Base-by-base conservation (phyloP, 164 flowering plant genomes). In the Annona squamosa region DNA sequence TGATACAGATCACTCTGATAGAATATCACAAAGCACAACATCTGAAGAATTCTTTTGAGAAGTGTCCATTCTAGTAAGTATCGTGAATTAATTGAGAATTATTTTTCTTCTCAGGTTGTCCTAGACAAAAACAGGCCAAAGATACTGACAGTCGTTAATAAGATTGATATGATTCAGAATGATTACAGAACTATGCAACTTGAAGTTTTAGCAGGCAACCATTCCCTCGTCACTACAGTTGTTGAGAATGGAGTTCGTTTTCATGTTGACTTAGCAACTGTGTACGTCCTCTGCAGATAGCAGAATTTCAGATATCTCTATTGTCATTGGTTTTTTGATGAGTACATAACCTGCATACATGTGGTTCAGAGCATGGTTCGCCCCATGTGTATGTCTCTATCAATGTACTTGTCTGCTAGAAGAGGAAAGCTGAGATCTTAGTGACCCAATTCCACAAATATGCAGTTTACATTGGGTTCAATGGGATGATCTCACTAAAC, bases 161-260 rank as follows among this genome's bases (percentile, higher is more conserved):
- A 95, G 82, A 80, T 79, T 72, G 96, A 95, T 81, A 84, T 87
- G 47, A 95, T 95, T 72, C 86, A 89, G 41, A 89, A 89, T 81
- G 91, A 88, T 76, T 95, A 84, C 81, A 87, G 97, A 79, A 93
- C 97, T n/a, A 93, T 93, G 97, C 90, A 91, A 82, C 94, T 95
- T 68, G 97, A 93, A 82, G 91, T 95, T 84, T 83, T 95, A 73
- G 93, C 92, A 62, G 97, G 99, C 79, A 95, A 95, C 75, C 89
- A 79, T 76, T 93, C 98, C 67, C 91, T 95, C 78, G 90, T 88
- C 67, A 87, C 99, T 64, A 85, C 84, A 10, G 87, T 93, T 1
- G 81, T 87, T 57, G 99, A 95, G 81, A 93, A 88, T 81, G 98
- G 99, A 72, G 26, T 93, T 72, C 87, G 87, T 48, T 91, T 95